These are phyloP conservation scores for Salix viminalis DNA, from an alignment of 345 rosid species.

Conservation along the genomic window DNA sequence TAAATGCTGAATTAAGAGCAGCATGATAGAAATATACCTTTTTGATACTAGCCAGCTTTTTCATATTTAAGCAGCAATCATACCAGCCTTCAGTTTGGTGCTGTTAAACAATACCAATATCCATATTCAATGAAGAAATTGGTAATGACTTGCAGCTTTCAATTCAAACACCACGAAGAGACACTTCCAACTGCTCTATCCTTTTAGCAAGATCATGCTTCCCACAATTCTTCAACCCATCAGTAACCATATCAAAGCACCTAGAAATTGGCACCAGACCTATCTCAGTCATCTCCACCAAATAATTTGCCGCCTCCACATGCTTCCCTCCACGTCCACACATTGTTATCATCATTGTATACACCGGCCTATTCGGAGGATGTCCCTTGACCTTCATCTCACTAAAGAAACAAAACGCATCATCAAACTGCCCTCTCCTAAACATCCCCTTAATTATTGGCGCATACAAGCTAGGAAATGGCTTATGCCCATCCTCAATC, in stretches of 20 bases:
- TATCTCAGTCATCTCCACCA: slow-evolving; percentile 86
- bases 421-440: slow-evolving; percentile 73
- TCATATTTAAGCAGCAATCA: neutral
- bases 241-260: slow-evolving; percentile 86
- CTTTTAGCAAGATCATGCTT: slow-evolving; percentile 81
- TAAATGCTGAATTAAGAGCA: neutral
- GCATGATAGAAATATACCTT: slow-evolving; percentile 5
- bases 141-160: neutral
- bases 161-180: slow-evolving; percentile 40
- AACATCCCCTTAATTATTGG: slow-evolving; percentile 77
- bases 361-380: slow-evolving; percentile 83
- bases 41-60: neutral
- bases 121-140: neutral
- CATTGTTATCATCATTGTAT: slow-evolving; percentile 87
- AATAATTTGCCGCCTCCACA: slow-evolving; percentile 74
- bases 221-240: slow-evolving; percentile 82
- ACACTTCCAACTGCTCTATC: slow-evolving; percentile 73
- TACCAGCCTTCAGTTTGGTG: neutral
- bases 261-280: slow-evolving; percentile 76
- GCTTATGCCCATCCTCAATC: slow-evolving; percentile 81
- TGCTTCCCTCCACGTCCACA: slow-evolving; percentile 84
- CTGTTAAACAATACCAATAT: neutral
- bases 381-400: slow-evolving; percentile 88
- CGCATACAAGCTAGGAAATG: slow-evolving; percentile 89
- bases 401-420: slow-evolving; percentile 76